A percentile compares a stretch with the other conserved stretches of the same genome.
Evolutionary conservation across 768 basidiomycete species (phyloP).

Genomic region (Chiua virens): DNA sequence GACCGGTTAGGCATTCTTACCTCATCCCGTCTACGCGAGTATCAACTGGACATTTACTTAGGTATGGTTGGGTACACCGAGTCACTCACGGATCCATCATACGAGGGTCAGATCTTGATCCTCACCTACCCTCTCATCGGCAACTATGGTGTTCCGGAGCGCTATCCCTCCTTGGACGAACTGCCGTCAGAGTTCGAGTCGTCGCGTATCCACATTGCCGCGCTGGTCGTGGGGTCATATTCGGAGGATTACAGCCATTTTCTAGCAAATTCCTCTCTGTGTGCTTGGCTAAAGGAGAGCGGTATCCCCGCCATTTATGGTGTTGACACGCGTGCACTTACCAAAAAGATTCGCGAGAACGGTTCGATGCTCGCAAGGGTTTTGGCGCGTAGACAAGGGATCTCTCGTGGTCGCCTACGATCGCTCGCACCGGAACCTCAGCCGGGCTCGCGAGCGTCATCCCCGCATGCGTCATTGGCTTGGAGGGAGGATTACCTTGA

Average conservation of each 20-base stretch:
- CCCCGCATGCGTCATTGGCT: slow-evolving; percentile 49
- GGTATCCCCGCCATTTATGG: slow-evolving; percentile 93
- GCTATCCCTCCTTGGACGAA: slow-evolving; percentile 47
- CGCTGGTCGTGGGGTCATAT: slow-evolving; percentile 90
- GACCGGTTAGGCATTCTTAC: slow-evolving; percentile 67
- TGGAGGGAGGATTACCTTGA: slow-evolving; percentile 88
- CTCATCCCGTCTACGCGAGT: slow-evolving; percentile 4
- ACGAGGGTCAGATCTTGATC: slow-evolving; percentile 96
- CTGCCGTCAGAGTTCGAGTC: slow-evolving; percentile 88
- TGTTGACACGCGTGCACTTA: slow-evolving; percentile 94
- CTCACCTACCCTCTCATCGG: slow-evolving; percentile 96
- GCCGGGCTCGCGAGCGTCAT: slow-evolving; percentile 48
- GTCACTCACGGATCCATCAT: slow-evolving; percentile 97
- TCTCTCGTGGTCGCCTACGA: slow-evolving; percentile 38
- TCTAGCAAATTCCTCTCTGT: slow-evolving; percentile 84
- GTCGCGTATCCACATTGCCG: slow-evolving; percentile 89
- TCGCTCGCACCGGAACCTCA: slow-evolving; percentile 37
- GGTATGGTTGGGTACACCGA: slow-evolving; percentile 99
- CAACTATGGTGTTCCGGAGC: slow-evolving; percentile 94
- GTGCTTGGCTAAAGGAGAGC: slow-evolving; percentile 93
- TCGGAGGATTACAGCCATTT: slow-evolving; percentile 94
- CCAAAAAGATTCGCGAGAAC: slow-evolving; percentile 93
- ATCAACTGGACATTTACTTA: slow-evolving; percentile 35
- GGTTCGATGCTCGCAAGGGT: slow-evolving; percentile 90
- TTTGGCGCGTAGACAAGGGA: slow-evolving; percentile 59